Conservation (phyloP, 805 yeast species). For the Nakazawaea anatomiae region DNA sequence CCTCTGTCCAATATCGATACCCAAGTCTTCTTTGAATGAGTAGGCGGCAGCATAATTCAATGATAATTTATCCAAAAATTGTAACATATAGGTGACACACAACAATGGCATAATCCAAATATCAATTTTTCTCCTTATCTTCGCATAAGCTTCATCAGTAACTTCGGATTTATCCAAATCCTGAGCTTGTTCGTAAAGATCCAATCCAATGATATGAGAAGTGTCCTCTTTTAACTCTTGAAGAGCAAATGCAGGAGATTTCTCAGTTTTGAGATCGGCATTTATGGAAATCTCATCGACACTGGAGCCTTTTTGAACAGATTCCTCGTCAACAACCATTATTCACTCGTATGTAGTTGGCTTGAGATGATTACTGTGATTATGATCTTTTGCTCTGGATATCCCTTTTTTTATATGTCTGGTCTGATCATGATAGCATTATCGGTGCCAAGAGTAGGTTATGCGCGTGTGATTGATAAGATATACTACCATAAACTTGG, state of each 20-base stretch:
- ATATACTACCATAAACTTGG: no score
- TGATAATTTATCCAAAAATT: slow-evolving; percentile 56
- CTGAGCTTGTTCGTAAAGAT: slow-evolving; percentile 36
- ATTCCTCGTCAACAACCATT: background rate
- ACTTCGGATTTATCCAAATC: slow-evolving; percentile 33
- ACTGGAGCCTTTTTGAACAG: background rate
- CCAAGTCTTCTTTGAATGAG: slow-evolving; percentile 40
- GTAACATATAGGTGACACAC: slow-evolving; percentile 42
- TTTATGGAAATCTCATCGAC: background rate
- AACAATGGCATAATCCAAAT: slow-evolving; percentile 43
- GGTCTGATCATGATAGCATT: background rate
- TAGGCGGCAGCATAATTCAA: slow-evolving; percentile 46
- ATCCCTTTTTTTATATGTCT: background rate
- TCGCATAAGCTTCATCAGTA: slow-evolving; percentile 37
- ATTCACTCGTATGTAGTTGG: no score
- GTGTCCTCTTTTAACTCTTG: slow-evolving; percentile 7
- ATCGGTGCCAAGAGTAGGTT: background rate
- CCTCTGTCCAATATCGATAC: slow-evolving; percentile 34
- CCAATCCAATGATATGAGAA: slow-evolving; percentile 15
- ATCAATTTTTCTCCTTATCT: slow-evolving; percentile 45
- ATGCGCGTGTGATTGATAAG: background rate
- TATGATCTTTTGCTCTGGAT: no score
- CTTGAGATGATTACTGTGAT: no score
- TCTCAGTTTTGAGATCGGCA: background rate
- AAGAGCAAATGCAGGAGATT: background rate